Percentiles rank a stretch among this genome's conserved stretches.
phyloP scores from a whole-genome alignment of 768 basidiomycete species.

The Pleurotus platypus region DNA sequence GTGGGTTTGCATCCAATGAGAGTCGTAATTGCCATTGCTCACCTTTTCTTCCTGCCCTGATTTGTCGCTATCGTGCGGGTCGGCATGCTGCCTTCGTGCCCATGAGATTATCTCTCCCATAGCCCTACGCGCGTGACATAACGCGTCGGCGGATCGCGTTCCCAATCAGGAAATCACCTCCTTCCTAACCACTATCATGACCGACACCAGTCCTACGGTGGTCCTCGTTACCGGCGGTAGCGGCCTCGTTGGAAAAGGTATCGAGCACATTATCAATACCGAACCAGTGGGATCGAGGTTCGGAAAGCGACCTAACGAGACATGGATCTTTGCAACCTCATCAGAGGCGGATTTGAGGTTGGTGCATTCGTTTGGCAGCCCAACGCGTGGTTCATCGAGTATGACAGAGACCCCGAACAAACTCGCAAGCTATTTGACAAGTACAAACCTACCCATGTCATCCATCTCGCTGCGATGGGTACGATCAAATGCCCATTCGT shows the following conservation, averaged over 20 bases:
- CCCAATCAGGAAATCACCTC: background rate
- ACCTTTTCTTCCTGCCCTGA: background rate
- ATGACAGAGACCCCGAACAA: constrained; percentile 60
- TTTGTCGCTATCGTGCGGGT: background rate
- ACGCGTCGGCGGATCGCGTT: background rate
- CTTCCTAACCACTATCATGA: background rate
- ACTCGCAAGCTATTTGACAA: constrained; percentile 79
- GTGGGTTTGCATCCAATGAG: background rate
- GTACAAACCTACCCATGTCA: constrained; percentile 93
- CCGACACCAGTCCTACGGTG: constrained; percentile 26
- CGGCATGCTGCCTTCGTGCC: too few species aligned
- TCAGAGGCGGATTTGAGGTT: constrained; percentile 85
- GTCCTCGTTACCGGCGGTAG: constrained; percentile 83
- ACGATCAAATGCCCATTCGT: constrained; percentile 18
- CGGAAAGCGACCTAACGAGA: constrained; percentile 72
- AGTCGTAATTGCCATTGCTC: constrained; percentile 3
- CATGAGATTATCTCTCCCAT: too few species aligned
- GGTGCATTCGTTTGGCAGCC: constrained; percentile 1
- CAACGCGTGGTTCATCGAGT: constrained; percentile 5
- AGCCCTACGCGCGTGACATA: background rate
- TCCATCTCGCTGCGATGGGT: constrained; percentile 94
- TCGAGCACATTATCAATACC: constrained; percentile 72
- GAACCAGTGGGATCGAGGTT: constrained; percentile 79
- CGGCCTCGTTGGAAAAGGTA: constrained; percentile 85
- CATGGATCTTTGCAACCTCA: constrained; percentile 81